phyloP scores from a whole-genome alignment of 1,284 basidiomycete genomes.

The Agaricales sp. region DNA sequence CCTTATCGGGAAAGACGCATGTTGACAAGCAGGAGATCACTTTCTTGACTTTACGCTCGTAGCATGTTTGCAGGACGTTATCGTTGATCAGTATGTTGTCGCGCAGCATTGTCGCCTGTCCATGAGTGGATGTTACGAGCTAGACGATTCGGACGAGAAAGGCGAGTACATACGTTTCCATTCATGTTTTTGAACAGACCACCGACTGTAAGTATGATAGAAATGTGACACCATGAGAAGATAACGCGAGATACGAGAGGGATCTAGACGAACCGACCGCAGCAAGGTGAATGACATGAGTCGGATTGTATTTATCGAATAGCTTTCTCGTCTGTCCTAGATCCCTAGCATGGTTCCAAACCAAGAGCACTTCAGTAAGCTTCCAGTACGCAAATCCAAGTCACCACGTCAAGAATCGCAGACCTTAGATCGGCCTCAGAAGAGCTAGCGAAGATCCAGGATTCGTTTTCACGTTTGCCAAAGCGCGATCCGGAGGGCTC shows the following conservation, averaged over 20 bases:
- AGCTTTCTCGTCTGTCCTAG: constrained; percentile 51
- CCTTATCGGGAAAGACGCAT: constrained; percentile 83
- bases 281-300: constrained; percentile 86
- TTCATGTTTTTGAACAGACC: constrained; percentile 90
- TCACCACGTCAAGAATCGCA: constrained; percentile 10
- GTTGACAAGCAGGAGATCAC: constrained; percentile 83
- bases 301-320: constrained; percentile 83
- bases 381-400: no score
- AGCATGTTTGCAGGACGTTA: constrained; percentile 70
- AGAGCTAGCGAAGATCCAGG: constrained; percentile 76
- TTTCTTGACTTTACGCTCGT: constrained; percentile 55
- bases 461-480: constrained; percentile 64
- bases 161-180: constrained; percentile 49
- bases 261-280: constrained; percentile 53
- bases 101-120: constrained; percentile 78
- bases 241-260: constrained; percentile 7
- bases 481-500: constrained; percentile 71
- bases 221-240: constrained; percentile 5
- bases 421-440: constrained; percentile 73
- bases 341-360: constrained; percentile 50
- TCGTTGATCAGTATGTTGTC: constrained; percentile 91
- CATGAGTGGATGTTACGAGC: neutral
- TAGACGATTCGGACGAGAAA: constrained; percentile 3
- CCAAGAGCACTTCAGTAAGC: no score
- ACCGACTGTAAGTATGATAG: constrained; percentile 46